Conservation (phyloP, 495 filamentous ascomycete species). For the Neurospora tetrasperma region DNA sequence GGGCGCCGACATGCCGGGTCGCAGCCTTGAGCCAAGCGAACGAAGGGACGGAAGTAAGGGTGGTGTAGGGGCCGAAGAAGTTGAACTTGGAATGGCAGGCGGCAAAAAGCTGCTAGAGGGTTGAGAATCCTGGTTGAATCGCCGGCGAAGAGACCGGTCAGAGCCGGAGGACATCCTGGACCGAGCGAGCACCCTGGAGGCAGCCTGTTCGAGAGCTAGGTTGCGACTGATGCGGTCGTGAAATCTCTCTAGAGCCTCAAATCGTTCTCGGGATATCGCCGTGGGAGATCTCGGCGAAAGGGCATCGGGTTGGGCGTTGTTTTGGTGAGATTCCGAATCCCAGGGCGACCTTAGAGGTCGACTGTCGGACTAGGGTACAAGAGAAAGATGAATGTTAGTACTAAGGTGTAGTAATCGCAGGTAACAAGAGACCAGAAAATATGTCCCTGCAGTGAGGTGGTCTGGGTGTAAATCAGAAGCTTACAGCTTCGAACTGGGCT, state of each 20-base stretch:
- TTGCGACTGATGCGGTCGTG: conserved; percentile 19
- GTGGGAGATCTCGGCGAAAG: neutral
- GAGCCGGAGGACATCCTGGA: conserved; percentile 31
- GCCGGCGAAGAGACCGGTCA: conserved; percentile 23
- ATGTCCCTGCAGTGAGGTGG: neutral
- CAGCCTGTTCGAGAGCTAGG: conserved; percentile 2
- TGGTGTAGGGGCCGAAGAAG: conserved; percentile 6
- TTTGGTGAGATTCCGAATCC: neutral
- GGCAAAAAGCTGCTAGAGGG: conserved; percentile 16
- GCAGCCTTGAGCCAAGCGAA: conserved; percentile 23
- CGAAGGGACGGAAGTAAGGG: conserved; percentile 33
- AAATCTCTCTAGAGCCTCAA: conserved; percentile 32
- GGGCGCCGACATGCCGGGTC: conserved; percentile 18
- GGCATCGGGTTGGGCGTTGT: neutral
- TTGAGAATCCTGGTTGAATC: conserved; percentile 28
- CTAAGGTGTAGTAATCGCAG: neutral
- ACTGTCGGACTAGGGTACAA: neutral
- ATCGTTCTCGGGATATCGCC: neutral
- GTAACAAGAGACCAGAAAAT: neutral
- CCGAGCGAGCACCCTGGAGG: conserved; percentile 1
- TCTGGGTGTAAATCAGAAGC: neutral
- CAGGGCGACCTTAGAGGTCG: neutral
- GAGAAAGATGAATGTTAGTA: neutral
- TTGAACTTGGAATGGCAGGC: conserved; percentile 7
- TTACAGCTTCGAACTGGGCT: neutral